Evolutionary conservation across 805 yeast species (phyloP).

Genomic region (Torulaspora gathmanii): DNA sequence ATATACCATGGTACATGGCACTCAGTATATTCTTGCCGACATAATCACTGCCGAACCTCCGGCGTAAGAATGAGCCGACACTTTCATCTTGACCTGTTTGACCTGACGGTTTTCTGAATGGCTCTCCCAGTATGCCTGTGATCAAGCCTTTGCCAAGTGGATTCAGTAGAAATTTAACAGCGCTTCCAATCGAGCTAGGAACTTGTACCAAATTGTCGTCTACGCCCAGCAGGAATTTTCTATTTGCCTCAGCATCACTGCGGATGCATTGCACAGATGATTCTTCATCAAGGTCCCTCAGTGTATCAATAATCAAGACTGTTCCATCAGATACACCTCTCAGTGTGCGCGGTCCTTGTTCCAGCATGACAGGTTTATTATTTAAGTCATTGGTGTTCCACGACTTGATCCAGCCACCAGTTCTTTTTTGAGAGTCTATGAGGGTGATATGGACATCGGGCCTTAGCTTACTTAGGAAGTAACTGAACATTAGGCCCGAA

Average conservation of each 20-base stretch:
- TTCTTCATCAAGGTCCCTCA: conserved; percentile 43
- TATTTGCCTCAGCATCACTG: conserved; percentile 57
- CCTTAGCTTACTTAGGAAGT: conserved; percentile 61
- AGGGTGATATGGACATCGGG: conserved; percentile 69
- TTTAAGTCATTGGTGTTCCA: conserved; percentile 35
- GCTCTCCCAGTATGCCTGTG: conserved; percentile 47
- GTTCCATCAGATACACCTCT: conserved; percentile 81
- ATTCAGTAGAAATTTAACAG: conserved; percentile 37
- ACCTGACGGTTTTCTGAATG: conserved; percentile 38
- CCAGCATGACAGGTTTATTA: conserved; percentile 42
- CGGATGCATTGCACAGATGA: conserved; percentile 57
- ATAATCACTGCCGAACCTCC: conserved; percentile 60
- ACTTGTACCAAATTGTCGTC: conserved; percentile 48
- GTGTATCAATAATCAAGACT: conserved; percentile 56
- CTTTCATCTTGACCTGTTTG: conserved; percentile 54
- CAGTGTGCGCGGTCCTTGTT: conserved; percentile 88
- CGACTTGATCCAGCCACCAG: conserved; percentile 81
- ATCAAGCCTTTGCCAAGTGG: conserved; percentile 45
- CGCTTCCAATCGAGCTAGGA: conserved; percentile 42
- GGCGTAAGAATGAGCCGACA: conserved; percentile 56
- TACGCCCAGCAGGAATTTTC: conserved; percentile 56
- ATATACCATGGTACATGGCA: conserved; percentile 84
- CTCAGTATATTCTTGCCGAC: conserved; percentile 58
- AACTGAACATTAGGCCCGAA: conserved; percentile 73
- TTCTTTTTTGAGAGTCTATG: conserved; percentile 48